Conservation (phyloP, 306 rosid genomes). For the Cicer cuneatum region DNA sequence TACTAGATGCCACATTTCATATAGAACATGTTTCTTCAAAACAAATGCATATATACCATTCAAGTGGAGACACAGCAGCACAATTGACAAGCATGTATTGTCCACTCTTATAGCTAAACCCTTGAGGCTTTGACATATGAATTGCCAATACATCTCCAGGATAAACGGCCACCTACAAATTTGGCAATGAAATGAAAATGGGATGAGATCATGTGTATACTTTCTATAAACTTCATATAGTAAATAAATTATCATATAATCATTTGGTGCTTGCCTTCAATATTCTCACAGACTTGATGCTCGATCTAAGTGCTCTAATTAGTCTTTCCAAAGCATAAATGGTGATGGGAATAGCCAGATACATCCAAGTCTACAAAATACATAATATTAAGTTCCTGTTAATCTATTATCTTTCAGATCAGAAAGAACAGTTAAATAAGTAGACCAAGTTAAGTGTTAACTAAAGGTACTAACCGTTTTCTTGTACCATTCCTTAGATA, state of each 20-base stretch:
- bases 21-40: slow-evolving; percentile 35
- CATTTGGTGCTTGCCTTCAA: slow-evolving; percentile 43
- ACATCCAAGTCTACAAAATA: slow-evolving; percentile 60
- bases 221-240: background rate
- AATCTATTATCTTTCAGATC: slow-evolving; percentile 33
- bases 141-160: slow-evolving; percentile 70
- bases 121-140: slow-evolving; percentile 67
- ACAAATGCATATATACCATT: slow-evolving; percentile 51
- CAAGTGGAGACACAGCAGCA: slow-evolving; percentile 66
- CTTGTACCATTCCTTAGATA: slow-evolving; percentile 62
- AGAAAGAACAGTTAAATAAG: background rate
- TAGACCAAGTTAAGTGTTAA: slow-evolving; percentile 10
- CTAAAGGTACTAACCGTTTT: slow-evolving; percentile 64
- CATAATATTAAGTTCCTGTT: slow-evolving; percentile 3
- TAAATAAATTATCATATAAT: slow-evolving; percentile 5
- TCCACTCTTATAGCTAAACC: slow-evolving; percentile 67
- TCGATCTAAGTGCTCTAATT: slow-evolving; percentile 58
- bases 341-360: slow-evolving; percentile 58
- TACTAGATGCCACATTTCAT: slow-evolving; percentile 19
- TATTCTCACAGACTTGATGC: slow-evolving; percentile 54
- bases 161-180: slow-evolving; percentile 64
- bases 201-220: slow-evolving; percentile 13
- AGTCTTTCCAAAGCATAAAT: slow-evolving; percentile 56
- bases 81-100: slow-evolving; percentile 69
- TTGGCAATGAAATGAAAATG: slow-evolving; percentile 41